phyloP scores from a whole-genome alignment of 768 basidiomycete species.

The Naganishia antarctica region DNA sequence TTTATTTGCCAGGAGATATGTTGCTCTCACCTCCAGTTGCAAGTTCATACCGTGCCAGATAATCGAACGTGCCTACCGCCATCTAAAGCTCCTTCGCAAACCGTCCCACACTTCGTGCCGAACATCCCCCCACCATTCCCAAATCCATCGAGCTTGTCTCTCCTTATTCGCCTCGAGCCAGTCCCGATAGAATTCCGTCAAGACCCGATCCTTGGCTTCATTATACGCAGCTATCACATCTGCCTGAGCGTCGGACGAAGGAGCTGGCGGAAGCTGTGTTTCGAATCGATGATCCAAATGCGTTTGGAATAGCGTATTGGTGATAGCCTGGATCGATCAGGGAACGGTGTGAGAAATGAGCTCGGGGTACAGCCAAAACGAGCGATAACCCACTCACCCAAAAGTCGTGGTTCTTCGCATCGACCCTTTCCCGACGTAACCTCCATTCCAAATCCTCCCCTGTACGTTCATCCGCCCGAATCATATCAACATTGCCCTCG shows the following conservation, averaged over 20 bases:
- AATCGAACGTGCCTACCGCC: not conserved
- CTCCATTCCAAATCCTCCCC: conserved; percentile 22
- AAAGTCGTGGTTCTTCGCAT: conserved; percentile 26
- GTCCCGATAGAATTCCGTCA: conserved; percentile 24
- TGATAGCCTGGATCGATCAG: not conserved
- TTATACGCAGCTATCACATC: conserved; percentile 6
- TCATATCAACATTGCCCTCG: not conserved
- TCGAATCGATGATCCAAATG: conserved; percentile 14
- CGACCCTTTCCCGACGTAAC: conserved; percentile 20
- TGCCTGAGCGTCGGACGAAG: not conserved
- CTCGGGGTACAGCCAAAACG: not conserved
- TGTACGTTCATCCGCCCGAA: not conserved
- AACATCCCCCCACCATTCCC: conserved; percentile 23
- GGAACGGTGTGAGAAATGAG: not conserved
- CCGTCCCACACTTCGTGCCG: conserved; percentile 24
- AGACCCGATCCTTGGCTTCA: conserved; percentile 3
- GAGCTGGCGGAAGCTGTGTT: conserved; percentile 8
- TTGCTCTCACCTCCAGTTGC: not conserved
- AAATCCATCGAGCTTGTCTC: conserved; percentile 17
- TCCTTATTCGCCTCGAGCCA: conserved; percentile 22
- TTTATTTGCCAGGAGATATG: not conserved
- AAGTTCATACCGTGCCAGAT: not conserved
- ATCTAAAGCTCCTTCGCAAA: conserved; percentile 10
- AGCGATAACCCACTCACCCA: conserved; percentile 20
- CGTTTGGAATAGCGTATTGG: conserved; percentile 23